phyloP scores from a whole-genome alignment of 805 yeast genomes.

The Tetrapisispora nanseiensis region DNA sequence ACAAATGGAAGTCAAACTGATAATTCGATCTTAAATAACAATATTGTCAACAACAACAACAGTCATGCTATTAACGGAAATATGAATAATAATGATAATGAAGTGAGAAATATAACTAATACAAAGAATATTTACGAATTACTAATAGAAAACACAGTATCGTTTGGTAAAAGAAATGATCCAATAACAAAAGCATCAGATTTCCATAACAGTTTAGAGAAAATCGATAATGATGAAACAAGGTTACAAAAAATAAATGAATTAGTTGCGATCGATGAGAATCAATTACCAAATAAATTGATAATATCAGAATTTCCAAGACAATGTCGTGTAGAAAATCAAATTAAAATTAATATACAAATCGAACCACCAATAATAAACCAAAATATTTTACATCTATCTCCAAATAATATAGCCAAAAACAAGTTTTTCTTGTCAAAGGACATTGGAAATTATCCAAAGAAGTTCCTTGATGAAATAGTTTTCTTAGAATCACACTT shows the following conservation, averaged over 20 bases:
- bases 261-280: constrained; percentile 1
- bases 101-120: not conserved
- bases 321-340: constrained; percentile 90
- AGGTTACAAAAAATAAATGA: not conserved
- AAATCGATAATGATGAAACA: not conserved
- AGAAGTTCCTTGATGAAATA: constrained; percentile 42
- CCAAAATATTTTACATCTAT: constrained; percentile 64
- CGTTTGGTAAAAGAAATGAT: constrained; percentile 9
- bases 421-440: constrained; percentile 65
- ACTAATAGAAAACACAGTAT: constrained; percentile 7
- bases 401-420: constrained; percentile 80
- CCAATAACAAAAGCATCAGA: not conserved
- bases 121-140: constrained; percentile 4
- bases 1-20: no score
- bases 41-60: not conserved
- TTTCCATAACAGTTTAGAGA: not conserved
- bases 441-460: constrained; percentile 32
- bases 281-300: constrained; percentile 35
- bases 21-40: not conserved
- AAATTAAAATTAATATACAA: constrained; percentile 64
- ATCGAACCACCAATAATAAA: constrained; percentile 65
- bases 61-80: not conserved
- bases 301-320: constrained; percentile 57
- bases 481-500: constrained; percentile 72
- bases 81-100: not conserved